A percentile compares a stretch with the other conserved stretches of the same genome.
phyloP scores from a whole-genome alignment of 148 eudicot species.

The Polygonum maritimum region DNA sequence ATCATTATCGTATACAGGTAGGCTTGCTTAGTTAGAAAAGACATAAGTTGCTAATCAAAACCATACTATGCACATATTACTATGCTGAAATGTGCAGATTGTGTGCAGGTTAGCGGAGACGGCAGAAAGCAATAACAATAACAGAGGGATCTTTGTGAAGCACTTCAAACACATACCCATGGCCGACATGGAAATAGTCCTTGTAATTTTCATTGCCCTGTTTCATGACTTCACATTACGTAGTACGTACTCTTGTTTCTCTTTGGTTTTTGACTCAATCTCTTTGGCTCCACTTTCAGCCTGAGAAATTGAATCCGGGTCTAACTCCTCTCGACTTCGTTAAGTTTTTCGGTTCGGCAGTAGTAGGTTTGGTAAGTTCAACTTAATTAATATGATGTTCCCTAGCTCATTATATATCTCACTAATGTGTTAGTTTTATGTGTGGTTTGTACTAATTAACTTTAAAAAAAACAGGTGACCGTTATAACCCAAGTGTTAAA shows the following conservation, averaged over 20 bases:
- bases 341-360: slow-evolving; percentile 73
- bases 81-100: too few relatives aligned
- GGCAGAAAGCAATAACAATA: slow-evolving; percentile 19
- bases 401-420: too few relatives aligned
- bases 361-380: slow-evolving; percentile 85
- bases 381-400: background rate
- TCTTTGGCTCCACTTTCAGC: slow-evolving; percentile 28
- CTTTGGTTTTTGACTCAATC: background rate
- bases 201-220: slow-evolving; percentile 28
- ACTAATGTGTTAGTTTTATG: too few relatives aligned
- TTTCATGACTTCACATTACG: background rate
- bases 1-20: slow-evolving; percentile 89
- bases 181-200: slow-evolving; percentile 97
- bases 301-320: slow-evolving; percentile 93
- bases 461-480: slow-evolving; percentile 6
- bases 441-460: background rate
- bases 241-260: background rate
- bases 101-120: slow-evolving; percentile 11
- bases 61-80: too few relatives aligned
- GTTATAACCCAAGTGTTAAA: slow-evolving; percentile 6
- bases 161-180: slow-evolving; percentile 92
- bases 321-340: slow-evolving; percentile 99
- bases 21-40: too few relatives aligned
- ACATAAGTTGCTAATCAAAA: too few relatives aligned
- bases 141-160: slow-evolving; percentile 67